These are phyloP conservation scores for Citrus medica DNA, from an alignment of 345 rosid species.

Conservation along the genomic window DNA sequence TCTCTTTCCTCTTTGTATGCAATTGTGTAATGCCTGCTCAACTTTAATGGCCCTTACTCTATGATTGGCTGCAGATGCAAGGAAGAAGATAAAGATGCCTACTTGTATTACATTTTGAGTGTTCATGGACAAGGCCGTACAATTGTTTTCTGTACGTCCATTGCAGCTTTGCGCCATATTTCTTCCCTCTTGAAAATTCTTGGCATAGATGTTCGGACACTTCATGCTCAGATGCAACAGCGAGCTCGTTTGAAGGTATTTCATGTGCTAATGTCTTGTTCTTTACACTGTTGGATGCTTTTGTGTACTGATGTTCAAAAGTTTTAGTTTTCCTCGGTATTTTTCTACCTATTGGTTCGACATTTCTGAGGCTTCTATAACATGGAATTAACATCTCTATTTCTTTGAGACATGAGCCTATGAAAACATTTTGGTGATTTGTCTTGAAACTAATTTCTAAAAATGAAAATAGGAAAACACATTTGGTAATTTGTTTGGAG, in stretches of 20 bases:
- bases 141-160: conserved; percentile 92
- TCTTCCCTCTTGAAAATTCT: conserved; percentile 75
- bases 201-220: conserved; percentile 65
- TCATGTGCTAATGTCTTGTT: background rate
- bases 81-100: conserved; percentile 90
- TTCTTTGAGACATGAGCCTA: background rate
- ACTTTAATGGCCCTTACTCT: conserved; percentile 13
- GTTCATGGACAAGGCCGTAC: conserved; percentile 93
- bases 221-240: conserved; percentile 95
- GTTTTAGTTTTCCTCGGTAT: background rate
- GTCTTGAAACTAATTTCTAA: too few species aligned
- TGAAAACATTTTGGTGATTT: too few species aligned
- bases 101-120: conserved; percentile 79
- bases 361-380: background rate
- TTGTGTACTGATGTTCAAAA: background rate
- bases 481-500: too few species aligned
- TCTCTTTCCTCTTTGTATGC: background rate
- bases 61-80: conserved; percentile 53
- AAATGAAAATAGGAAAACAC: too few species aligned
- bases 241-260: conserved; percentile 89
- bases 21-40: background rate
- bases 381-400: background rate
- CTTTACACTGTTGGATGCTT: background rate
- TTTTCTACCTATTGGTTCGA: background rate
- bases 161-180: conserved; percentile 89